Evolutionary conservation across 2,329 filamentous ascomycete genomes (phyloP).

Genomic region (Scopulariopsis brevicaulis): DNA sequence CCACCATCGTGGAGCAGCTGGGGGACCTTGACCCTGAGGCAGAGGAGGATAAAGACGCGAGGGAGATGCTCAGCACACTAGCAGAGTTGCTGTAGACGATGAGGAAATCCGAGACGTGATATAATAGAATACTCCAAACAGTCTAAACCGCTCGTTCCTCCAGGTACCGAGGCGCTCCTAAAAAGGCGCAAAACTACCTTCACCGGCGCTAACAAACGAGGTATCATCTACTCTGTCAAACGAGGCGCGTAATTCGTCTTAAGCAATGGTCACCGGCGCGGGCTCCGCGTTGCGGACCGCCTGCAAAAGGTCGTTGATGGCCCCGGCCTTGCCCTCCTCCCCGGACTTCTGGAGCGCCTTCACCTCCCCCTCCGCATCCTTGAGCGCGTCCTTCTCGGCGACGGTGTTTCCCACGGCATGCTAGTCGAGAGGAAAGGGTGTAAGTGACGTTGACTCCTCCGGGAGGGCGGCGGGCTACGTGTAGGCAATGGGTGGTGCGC

Average conservation of each 20-base stretch:
- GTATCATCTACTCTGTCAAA: too few species aligned
- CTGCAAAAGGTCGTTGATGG: slow-evolving; percentile 71
- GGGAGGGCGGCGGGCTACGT: background rate
- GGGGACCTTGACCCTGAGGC: slow-evolving; percentile 21
- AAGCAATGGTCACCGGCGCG: slow-evolving; percentile 26
- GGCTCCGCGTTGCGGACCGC: slow-evolving; percentile 82
- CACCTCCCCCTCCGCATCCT: slow-evolving; percentile 67
- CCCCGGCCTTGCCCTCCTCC: slow-evolving; percentile 65
- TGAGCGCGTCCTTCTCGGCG: slow-evolving; percentile 71
- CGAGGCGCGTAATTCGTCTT: background rate
- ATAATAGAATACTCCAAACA: background rate
- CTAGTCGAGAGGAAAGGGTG: slow-evolving; percentile 32
- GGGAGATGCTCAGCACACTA: slow-evolving; percentile 42
- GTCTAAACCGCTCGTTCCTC: background rate
- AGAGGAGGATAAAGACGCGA: slow-evolving; percentile 23
- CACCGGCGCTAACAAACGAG: too few species aligned
- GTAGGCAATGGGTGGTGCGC: background rate
- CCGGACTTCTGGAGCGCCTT: slow-evolving; percentile 73
- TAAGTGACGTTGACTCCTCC: background rate
- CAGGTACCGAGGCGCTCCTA: background rate
- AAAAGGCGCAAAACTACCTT: too few species aligned
- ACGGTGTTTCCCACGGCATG: slow-evolving; percentile 82
- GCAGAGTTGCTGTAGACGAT: slow-evolving; percentile 31
- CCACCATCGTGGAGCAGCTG: slow-evolving; percentile 53
- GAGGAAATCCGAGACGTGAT: background rate